Conservation (phyloP, 345 rosid species). For the Leavenworthia alabamica region DNA sequence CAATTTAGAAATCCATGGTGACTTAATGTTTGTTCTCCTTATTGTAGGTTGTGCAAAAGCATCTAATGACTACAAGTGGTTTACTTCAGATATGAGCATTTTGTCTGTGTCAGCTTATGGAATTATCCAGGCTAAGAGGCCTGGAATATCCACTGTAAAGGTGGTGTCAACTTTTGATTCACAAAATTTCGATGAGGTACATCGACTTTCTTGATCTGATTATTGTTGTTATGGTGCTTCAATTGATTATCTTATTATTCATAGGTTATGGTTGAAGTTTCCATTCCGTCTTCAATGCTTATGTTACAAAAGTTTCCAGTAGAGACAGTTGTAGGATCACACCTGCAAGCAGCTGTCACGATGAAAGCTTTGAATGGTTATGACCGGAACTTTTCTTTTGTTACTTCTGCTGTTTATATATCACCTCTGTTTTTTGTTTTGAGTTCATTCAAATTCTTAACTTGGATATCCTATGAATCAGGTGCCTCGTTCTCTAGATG, state of each 20-base stretch:
- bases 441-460: conserved; percentile 6
- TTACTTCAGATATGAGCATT: conserved; percentile 61
- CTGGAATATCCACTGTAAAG: conserved; percentile 72
- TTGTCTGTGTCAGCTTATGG: conserved; percentile 71
- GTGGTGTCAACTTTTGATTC: conserved; percentile 72
- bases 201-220: not conserved
- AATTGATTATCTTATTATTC: conserved; percentile 5
- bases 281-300: conserved; percentile 61
- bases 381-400: conserved; percentile 19
- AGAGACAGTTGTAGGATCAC: conserved; percentile 76
- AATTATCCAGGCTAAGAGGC: conserved; percentile 78
- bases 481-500: conserved; percentile 68
- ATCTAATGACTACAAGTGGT: conserved; percentile 82
- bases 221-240: not conserved
- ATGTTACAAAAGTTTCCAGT: conserved; percentile 79
- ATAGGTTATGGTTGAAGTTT: conserved; percentile 78
- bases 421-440: conserved; percentile 21
- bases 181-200: conserved; percentile 84
- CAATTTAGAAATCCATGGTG: not conserved
- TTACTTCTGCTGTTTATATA: conserved; percentile 17
- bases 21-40: conserved; percentile 12
- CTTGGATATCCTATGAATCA: conserved; percentile 31
- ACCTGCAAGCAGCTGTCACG: conserved; percentile 73
- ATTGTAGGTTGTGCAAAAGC: conserved; percentile 72
- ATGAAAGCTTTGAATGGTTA: conserved; percentile 74